A percentile compares a stretch with the other conserved stretches of the same genome.
These are phyloP conservation scores for Piper betle DNA, from an alignment of 164 flowering plant species.

Conservation along the genomic window DNA sequence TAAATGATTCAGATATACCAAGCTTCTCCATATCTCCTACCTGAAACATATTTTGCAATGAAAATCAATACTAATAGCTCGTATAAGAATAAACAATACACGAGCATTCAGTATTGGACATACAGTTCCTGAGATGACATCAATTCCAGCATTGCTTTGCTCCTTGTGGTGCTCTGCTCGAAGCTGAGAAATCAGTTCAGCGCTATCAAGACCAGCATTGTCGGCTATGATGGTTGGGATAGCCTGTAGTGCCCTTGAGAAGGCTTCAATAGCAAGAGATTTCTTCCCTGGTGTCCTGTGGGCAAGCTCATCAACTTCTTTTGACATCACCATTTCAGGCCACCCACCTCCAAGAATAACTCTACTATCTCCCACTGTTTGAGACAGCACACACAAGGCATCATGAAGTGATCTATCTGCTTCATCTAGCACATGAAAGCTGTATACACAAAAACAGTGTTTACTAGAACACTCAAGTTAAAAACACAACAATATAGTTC, in stretches of 20 bases:
- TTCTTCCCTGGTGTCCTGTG: constrained; percentile 89
- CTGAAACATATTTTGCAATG: constrained; percentile 19
- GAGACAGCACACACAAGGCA: constrained; percentile 93
- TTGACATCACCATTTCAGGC: constrained; percentile 99
- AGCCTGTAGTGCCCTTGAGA: constrained; percentile 72
- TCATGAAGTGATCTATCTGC: constrained; percentile 97
- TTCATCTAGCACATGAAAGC: constrained; percentile 89
- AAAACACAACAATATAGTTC: too few species aligned
- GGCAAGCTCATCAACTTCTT: constrained; percentile 90
- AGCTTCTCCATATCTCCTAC: constrained; percentile 85
- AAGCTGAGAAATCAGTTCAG: constrained; percentile 79
- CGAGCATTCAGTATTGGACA: constrained; percentile 13
- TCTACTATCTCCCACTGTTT: constrained; percentile 86
- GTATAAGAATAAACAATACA: background rate
- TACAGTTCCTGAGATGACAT: constrained; percentile 88
- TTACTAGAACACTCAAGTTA: background rate
- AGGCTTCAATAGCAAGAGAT: constrained; percentile 95
- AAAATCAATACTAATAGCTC: background rate
- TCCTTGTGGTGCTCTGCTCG: constrained; percentile 97
- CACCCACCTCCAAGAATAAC: constrained; percentile 96
- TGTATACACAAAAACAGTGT: constrained; percentile 18
- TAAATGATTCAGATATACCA: constrained; percentile 88
- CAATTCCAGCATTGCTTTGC: constrained; percentile 72
- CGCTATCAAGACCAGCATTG: constrained; percentile 98
- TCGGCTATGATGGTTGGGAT: constrained; percentile 94